These are phyloP conservation scores for Sphagnum tenellum DNA, from an alignment of 225 moss, liverwort and hornwort genomes.

Conservation along the genomic window DNA sequence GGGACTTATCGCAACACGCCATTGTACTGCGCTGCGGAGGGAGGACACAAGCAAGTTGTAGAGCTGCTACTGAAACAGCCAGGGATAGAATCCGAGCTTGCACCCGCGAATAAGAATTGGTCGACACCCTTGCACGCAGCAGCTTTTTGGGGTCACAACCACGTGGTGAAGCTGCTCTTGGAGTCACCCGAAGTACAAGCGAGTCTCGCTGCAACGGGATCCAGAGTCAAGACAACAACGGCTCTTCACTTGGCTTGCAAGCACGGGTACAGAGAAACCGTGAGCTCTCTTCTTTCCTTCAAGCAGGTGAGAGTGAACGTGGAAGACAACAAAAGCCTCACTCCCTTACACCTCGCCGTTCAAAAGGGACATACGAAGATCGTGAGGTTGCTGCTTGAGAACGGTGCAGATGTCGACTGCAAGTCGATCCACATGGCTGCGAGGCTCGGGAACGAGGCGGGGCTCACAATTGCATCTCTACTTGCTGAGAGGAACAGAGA, in stretches of 20 bases:
- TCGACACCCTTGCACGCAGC: not conserved
- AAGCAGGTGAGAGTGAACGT: not conserved
- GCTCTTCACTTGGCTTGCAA: conserved; percentile 2
- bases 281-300: not conserved
- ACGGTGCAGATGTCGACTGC: not conserved
- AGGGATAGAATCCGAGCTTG: conserved; percentile 1
- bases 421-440: conserved; percentile 2
- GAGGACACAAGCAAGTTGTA: not conserved
- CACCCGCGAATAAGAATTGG: not conserved
- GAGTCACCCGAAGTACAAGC: not conserved
- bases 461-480: not conserved
- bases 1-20: not conserved
- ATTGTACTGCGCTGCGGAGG: not conserved
- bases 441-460: not conserved
- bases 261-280: not conserved
- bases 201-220: not conserved
- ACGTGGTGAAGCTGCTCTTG: not conserved
- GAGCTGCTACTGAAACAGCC: not conserved
- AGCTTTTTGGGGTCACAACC: not conserved
- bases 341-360: not conserved
- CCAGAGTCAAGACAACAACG: not conserved
- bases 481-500: not conserved
- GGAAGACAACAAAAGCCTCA: not conserved
- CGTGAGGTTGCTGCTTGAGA: not conserved
- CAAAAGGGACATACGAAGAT: not conserved